These are phyloP conservation scores for Intubia oerlemansii DNA, from an alignment of 2,329 filamentous ascomycete genomes.

Conservation along the genomic window DNA sequence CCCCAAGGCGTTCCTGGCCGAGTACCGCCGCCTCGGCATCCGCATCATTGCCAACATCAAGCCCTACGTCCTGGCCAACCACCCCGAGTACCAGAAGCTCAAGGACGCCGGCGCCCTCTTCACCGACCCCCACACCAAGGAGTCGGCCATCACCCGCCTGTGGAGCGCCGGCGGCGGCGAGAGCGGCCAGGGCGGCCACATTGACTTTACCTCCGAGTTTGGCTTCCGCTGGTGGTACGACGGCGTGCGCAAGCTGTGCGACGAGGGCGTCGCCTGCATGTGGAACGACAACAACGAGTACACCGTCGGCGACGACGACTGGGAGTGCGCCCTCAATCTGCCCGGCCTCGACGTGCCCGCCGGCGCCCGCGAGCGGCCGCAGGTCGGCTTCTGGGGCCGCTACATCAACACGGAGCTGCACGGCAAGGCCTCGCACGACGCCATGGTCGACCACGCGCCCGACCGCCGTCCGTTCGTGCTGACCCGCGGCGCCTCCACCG, in stretches of 20 bases:
- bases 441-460: slow-evolving; percentile 34
- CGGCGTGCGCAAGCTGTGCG: slow-evolving; percentile 38
- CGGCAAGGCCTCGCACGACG: slow-evolving; percentile 49
- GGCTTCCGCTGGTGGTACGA: slow-evolving; percentile 55
- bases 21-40: slow-evolving; percentile 42
- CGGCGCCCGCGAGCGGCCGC: slow-evolving; percentile 13
- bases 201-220: slow-evolving; percentile 48
- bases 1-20: slow-evolving; percentile 38
- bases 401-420: slow-evolving; percentile 49
- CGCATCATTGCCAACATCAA: slow-evolving; percentile 52
- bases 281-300: slow-evolving; percentile 73
- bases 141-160: slow-evolving; percentile 32
- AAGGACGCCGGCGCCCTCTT: slow-evolving; percentile 40
- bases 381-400: slow-evolving; percentile 48
- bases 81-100: slow-evolving; percentile 43
- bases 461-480: slow-evolving; percentile 43
- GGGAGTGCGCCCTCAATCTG: slow-evolving; percentile 40
- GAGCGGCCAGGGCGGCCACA: slow-evolving; percentile 46
- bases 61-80: slow-evolving; percentile 45
- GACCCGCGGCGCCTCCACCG: slow-evolving; percentile 48
- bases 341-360: slow-evolving; percentile 16
- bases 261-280: slow-evolving; percentile 47
- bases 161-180: slow-evolving; percentile 56
- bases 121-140: slow-evolving; percentile 22
- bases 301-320: slow-evolving; percentile 41